phyloP scores from a whole-genome alignment of 1,284 basidiomycete genomes.

The Takashimella tepidaria region DNA sequence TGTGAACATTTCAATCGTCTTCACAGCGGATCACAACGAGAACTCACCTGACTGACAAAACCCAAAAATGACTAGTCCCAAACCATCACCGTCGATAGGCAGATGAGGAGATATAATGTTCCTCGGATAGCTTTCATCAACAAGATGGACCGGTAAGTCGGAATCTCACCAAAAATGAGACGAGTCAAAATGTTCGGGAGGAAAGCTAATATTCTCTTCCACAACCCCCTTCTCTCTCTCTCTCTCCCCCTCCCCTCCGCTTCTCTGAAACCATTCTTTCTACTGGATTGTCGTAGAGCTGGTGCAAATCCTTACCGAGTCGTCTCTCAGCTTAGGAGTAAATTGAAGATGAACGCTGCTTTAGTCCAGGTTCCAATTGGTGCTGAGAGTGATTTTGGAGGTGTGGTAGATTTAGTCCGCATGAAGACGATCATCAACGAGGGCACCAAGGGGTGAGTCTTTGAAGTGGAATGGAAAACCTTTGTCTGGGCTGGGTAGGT shows the following conservation, averaged over 20 bases:
- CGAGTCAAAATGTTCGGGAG: too few species aligned
- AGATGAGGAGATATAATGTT: conserved; percentile 95
- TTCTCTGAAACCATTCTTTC: neutral
- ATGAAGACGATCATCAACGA: conserved; percentile 96
- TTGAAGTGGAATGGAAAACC: too few species aligned
- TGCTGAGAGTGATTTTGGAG: conserved; percentile 77
- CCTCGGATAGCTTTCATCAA: conserved; percentile 97
- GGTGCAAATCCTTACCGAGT: conserved; percentile 97
- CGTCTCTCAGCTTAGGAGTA: conserved; percentile 83
- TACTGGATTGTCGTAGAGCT: conserved; percentile 58
- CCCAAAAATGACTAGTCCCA: conserved; percentile 60
- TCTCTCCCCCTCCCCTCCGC: too few species aligned
- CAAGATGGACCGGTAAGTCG: conserved; percentile 87
- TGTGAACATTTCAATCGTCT: conserved; percentile 20
- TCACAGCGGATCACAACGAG: neutral
- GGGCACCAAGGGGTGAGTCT: conserved; percentile 80
- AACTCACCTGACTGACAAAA: neutral
- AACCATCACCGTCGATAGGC: conserved; percentile 97
- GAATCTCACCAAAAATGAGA: conserved; percentile 1
- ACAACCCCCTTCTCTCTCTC: too few species aligned
- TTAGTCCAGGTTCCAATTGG: conserved; percentile 98
- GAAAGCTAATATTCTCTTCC: too few species aligned
- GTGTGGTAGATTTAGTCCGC: conserved; percentile 88
- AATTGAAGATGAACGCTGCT: conserved; percentile 87
- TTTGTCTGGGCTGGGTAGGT: neutral